These are phyloP conservation scores for Coemansia guatemalensis DNA, from an alignment of 192 early-diverging fungal species.

Conservation along the genomic window DNA sequence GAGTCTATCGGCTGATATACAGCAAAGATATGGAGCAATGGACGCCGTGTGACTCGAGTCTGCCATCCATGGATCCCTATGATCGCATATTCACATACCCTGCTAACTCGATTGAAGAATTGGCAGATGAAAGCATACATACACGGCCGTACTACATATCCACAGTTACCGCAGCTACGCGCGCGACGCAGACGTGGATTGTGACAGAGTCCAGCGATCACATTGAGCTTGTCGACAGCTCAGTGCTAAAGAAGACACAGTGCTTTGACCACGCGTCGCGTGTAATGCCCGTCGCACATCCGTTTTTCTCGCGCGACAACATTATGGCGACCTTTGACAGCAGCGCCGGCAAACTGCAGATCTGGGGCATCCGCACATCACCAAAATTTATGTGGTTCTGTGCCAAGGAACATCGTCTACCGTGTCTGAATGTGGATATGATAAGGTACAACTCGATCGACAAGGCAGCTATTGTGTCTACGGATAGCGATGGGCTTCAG, in stretches of 20 bases:
- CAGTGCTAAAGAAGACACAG: conserved; percentile 7
- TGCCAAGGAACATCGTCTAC: conserved; percentile 50
- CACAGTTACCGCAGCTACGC: conserved; percentile 18
- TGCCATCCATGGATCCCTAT: conserved; percentile 31
- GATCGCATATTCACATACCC: conserved; percentile 53
- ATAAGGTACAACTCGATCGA: conserved; percentile 57
- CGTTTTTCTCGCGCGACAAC: conserved; percentile 52
- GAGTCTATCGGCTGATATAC: conserved; percentile 39
- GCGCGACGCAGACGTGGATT: conserved; percentile 39
- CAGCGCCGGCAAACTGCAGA: conserved; percentile 37
- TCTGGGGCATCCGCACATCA: conserved; percentile 47
- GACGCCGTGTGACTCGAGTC: conserved; percentile 22
- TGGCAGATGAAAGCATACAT: background rate
- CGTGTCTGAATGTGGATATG: conserved; percentile 49
- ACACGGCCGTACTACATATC: conserved; percentile 43
- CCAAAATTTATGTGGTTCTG: conserved; percentile 44
- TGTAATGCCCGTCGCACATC: conserved; percentile 50
- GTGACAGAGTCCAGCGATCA: conserved; percentile 12
- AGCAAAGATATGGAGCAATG: conserved; percentile 21
- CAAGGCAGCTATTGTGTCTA: conserved; percentile 54
- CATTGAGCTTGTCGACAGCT: conserved; percentile 25
- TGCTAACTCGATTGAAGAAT: background rate
- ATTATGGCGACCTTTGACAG: conserved; percentile 51
- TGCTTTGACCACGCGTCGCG: conserved; percentile 47
- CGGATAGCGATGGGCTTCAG: conserved; percentile 32